Conservation (phyloP, 495 filamentous ascomycete genomes). For the Tetracladium marchalianum region DNA sequence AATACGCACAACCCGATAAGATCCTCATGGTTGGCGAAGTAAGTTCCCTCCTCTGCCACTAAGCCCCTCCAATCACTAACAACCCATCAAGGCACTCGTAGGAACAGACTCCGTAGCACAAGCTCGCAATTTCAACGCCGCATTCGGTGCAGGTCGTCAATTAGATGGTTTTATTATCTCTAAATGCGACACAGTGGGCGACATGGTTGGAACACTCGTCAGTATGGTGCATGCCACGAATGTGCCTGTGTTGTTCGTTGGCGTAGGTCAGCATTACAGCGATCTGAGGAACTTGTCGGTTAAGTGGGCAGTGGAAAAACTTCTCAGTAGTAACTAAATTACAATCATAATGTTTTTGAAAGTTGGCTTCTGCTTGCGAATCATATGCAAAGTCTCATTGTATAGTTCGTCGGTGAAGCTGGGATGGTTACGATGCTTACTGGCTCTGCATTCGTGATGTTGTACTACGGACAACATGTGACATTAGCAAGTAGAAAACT, state of each 20-base stretch:
- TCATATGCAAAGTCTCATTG: too few relatives aligned
- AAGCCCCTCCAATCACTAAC: not conserved
- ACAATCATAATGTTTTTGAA: too few relatives aligned
- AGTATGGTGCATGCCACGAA: slow-evolving; percentile 97
- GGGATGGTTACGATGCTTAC: too few relatives aligned
- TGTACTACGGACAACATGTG: too few relatives aligned
- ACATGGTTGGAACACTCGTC: slow-evolving; percentile 89
- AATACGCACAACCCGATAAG: slow-evolving; percentile 91
- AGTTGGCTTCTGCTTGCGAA: too few relatives aligned
- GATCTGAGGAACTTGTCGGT: slow-evolving; percentile 91
- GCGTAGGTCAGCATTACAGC: slow-evolving; percentile 90
- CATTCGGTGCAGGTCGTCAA: slow-evolving; percentile 71
- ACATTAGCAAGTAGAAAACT: too few relatives aligned
- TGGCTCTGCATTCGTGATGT: too few relatives aligned
- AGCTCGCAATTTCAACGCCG: slow-evolving; percentile 88
- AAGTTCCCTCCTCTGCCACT: slow-evolving; percentile 14
- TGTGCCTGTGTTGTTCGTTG: slow-evolving; percentile 88
- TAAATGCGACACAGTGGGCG: slow-evolving; percentile 96
- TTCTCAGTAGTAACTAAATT: slow-evolving; percentile 41
- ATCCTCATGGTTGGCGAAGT: slow-evolving; percentile 97
- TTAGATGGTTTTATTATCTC: slow-evolving; percentile 95
- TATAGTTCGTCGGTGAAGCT: too few relatives aligned
- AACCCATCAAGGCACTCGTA: slow-evolving; percentile 56
- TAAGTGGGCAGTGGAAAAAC: slow-evolving; percentile 71
- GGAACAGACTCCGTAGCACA: slow-evolving; percentile 91